Percentiles rank a stretch among this genome's conserved stretches.
phyloP scores from a whole-genome alignment of 352 stramenopile species.

The Pythium sp. region DNA sequence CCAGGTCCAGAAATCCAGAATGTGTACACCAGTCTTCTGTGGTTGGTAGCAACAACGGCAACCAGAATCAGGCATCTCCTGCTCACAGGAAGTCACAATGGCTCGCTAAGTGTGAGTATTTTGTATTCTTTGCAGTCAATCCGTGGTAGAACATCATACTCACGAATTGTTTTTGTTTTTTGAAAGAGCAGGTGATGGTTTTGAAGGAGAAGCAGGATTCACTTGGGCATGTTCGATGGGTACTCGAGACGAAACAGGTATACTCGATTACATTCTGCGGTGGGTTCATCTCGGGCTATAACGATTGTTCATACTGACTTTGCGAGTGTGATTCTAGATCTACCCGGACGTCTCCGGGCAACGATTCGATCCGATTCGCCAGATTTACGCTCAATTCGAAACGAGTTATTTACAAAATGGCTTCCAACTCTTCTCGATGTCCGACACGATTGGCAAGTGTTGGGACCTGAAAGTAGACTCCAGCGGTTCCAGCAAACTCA shows the following conservation, averaged over 20 bases:
- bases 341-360: conserved; percentile 32
- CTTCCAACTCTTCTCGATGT: conserved; percentile 32
- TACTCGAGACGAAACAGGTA: conserved; percentile 13
- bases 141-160: not conserved
- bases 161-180: not conserved
- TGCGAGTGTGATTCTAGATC: conserved; percentile 19
- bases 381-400: conserved; percentile 22
- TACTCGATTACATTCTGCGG: not conserved
- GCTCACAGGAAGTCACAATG: conserved; percentile 32
- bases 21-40: conserved; percentile 24
- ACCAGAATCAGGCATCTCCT: conserved; percentile 23
- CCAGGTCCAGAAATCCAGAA: conserved; percentile 15
- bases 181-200: not conserved
- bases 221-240: not conserved
- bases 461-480: conserved; percentile 22
- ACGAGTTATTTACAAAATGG: conserved; percentile 4
- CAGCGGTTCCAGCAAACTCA: not conserved
- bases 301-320: not conserved
- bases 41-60: conserved; percentile 10
- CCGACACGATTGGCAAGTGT: conserved; percentile 26
- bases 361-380: conserved; percentile 28
- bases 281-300: not conserved
- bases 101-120: conserved; percentile 33
- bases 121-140: not conserved
- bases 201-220: not conserved